Conservation (phyloP, 163 green algal species). For the Chloromonas sp. region DNA sequence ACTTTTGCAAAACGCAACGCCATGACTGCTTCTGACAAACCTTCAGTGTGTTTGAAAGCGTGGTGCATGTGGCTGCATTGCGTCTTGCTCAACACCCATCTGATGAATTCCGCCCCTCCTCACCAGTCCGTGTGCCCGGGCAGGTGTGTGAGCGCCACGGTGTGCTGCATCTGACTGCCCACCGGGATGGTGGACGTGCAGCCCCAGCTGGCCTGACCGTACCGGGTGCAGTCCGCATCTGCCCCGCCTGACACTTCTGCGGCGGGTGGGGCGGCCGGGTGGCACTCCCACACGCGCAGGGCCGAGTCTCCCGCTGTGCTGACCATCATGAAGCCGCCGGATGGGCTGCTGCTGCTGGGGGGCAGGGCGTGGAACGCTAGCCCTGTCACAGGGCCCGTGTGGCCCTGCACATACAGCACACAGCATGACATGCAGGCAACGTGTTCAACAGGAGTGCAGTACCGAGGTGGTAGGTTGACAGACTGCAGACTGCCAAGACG, state of each 20-base stretch:
- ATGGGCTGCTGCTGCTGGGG: background rate
- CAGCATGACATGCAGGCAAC: constrained; percentile 9
- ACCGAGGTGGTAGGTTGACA: background rate
- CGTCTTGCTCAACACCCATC: too few relatives aligned
- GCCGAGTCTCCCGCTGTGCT: constrained; percentile 51
- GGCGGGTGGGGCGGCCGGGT: background rate
- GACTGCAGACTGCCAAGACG: background rate
- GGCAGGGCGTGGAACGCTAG: constrained; percentile 32
- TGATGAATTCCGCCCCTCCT: background rate
- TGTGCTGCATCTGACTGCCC: constrained; percentile 48
- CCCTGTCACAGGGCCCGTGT: constrained; percentile 40
- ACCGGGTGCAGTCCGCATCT: background rate
- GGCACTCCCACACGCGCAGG: constrained; percentile 54
- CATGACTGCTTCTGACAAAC: too few relatives aligned
- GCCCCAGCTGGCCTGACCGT: constrained; percentile 28
- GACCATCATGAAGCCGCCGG: constrained; percentile 31
- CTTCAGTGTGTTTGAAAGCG: too few relatives aligned
- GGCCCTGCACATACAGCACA: constrained; percentile 21
- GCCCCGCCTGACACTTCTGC: background rate
- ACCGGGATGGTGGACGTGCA: constrained; percentile 36
- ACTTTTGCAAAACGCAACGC: too few relatives aligned
- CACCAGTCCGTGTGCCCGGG: constrained; percentile 41
- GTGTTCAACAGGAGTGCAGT: background rate
- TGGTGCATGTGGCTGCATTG: too few relatives aligned
- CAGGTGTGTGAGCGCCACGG: constrained; percentile 47